Evolutionary conservation across 2,329 filamentous ascomycete genomes (phyloP), one percentile per base, ranked within the genome.

Genomic region (Didymella segeticola): DNA sequence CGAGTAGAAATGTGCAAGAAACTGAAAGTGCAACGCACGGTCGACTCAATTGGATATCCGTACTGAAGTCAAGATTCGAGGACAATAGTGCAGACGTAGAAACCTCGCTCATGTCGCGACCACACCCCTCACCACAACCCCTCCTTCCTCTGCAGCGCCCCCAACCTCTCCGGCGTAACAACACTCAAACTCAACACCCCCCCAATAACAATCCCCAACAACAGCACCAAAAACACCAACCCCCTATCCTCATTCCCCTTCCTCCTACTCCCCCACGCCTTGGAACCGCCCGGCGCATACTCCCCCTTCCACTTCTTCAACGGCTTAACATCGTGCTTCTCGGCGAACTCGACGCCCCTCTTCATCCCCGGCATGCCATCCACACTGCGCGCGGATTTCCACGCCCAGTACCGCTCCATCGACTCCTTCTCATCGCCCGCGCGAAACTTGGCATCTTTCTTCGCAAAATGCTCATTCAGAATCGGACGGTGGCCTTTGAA

Each of bases 341-440:
- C 65, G n/a, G 69, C 75, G 33, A 66, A 73, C 7, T 71, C 64
- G 8, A 74, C 64, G 0, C 73, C 78, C 17, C 68, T 61, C 62
- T 74, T 73, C 74, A 78, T 76, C 0, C 73, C 77, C 0, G 77
- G 78, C 22, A 80, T 61, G 0, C 78, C 78, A 56, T 80, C 78
- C 22, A 79, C 75, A 27, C 71, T 75, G 51, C 70, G 67, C 15
- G 77, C 72, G 27, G 72, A 75, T 62, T 79, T 80, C 47, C 64
- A 76, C 4, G 77, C 77, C 78, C 78, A 79, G 53, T 79, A 79
- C 25, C 63, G 57, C 19, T 78, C 76, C 70, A 79, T 77, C 9
- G 66, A 69, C 58, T 79, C 75, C 29, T 73, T 68, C 33, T 65
- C 63, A 30, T 77, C 69, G 1, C 77, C 77, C 0, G 48, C 62